Percentiles rank a stretch among this genome's conserved stretches.
These are phyloP conservation scores for Perilla frutescens DNA, from an alignment of 257 asterid species.

Conservation along the genomic window DNA sequence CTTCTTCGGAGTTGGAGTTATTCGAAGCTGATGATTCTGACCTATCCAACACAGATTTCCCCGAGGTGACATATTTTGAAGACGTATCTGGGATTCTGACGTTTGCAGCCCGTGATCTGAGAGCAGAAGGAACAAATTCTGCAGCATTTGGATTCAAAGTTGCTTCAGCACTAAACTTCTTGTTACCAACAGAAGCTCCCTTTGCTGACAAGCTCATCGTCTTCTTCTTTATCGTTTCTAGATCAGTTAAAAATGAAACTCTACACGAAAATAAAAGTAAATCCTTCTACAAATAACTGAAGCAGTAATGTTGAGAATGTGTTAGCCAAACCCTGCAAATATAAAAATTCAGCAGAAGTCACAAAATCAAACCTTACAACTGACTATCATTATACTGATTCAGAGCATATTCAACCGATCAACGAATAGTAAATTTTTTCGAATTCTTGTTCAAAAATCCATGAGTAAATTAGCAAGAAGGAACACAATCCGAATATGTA, in stretches of 20 bases:
- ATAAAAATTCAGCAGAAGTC: slow-evolving; percentile 14
- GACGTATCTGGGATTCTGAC: slow-evolving; percentile 45
- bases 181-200: slow-evolving; percentile 58
- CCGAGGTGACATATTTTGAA: slow-evolving; percentile 53
- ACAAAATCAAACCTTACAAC: slow-evolving; percentile 27
- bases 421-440: not conserved
- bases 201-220: slow-evolving; percentile 71
- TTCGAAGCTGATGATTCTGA: slow-evolving; percentile 71
- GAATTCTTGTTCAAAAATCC: not conserved
- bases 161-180: slow-evolving; percentile 52
- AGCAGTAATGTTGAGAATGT: slow-evolving; percentile 18
- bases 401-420: not conserved
- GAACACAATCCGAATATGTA: not conserved
- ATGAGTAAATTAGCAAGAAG: not conserved
- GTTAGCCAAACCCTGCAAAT: slow-evolving; percentile 71
- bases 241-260: slow-evolving; percentile 28
- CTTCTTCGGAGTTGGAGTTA: slow-evolving; percentile 76
- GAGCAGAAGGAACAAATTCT: slow-evolving; percentile 80
- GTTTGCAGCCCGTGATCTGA: slow-evolving; percentile 60
- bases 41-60: slow-evolving; percentile 67
- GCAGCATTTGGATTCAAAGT: slow-evolving; percentile 90
- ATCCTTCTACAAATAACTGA: slow-evolving; percentile 22
- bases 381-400: not conserved
- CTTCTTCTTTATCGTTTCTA: slow-evolving; percentile 22
- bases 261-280: slow-evolving; percentile 34